Evolutionary conservation across 1,139 yeast genomes (phyloP).

Genomic region (Hanseniaspora gamundiae): DNA sequence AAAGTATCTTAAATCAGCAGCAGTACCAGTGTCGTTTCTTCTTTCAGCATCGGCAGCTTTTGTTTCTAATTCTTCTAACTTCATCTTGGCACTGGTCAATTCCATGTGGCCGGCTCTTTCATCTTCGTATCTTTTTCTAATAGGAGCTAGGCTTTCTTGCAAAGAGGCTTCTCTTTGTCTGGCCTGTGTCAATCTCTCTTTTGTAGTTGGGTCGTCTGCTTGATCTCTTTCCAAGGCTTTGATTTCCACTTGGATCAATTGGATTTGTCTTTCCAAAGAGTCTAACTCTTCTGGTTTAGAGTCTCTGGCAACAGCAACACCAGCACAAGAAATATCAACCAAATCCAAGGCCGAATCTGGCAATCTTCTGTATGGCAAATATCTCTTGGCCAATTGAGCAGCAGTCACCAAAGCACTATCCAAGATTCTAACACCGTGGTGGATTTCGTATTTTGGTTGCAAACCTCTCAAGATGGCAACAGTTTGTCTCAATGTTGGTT

Average conservation of each 20-base stretch:
- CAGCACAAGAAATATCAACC: slow-evolving; percentile 93
- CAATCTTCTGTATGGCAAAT: slow-evolving; percentile 85
- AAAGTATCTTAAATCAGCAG: slow-evolving; percentile 91
- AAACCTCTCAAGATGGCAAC: slow-evolving; percentile 93
- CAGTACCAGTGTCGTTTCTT: slow-evolving; percentile 86
- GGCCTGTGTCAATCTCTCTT: slow-evolving; percentile 74
- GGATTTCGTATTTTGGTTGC: slow-evolving; percentile 92
- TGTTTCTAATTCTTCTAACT: slow-evolving; percentile 80
- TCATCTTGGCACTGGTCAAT: slow-evolving; percentile 76
- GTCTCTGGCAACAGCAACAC: slow-evolving; percentile 96
- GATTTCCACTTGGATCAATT: slow-evolving; percentile 85
- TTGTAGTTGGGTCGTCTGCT: slow-evolving; percentile 76
- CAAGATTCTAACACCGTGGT: slow-evolving; percentile 93
- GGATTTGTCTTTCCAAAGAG: slow-evolving; percentile 82
- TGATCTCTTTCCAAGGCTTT: slow-evolving; percentile 94
- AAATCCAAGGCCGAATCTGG: slow-evolving; percentile 98
- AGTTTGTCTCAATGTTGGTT: slow-evolving; percentile 85
- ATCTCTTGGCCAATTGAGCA: slow-evolving; percentile 89
- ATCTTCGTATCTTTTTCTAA: slow-evolving; percentile 72
- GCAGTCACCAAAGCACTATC: slow-evolving; percentile 94
- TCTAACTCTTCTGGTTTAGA: slow-evolving; percentile 96
- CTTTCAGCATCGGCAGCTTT: slow-evolving; percentile 96
- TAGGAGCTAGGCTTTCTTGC: slow-evolving; percentile 75
- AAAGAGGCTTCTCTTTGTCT: slow-evolving; percentile 68
- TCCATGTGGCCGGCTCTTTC: slow-evolving; percentile 91